Conservation (phyloP, 164 flowering plant genomes). For the Tinospora cordifolia region DNA sequence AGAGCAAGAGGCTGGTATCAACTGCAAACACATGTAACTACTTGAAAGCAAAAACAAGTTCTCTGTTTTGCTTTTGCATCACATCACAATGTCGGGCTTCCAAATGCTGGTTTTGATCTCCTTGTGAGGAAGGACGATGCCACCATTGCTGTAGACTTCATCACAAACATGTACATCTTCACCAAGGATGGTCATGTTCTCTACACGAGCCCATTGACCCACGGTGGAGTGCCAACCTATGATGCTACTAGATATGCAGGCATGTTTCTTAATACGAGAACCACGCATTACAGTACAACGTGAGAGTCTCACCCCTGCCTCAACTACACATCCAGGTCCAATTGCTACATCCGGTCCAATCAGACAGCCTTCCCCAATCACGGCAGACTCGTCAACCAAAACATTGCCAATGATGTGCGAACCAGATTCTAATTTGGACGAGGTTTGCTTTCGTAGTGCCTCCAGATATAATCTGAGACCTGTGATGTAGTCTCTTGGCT, state of each 20-base stretch:
- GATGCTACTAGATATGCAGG: conserved; percentile 88
- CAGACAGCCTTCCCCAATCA: conserved; percentile 88
- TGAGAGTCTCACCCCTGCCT: conserved; percentile 91
- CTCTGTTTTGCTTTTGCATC: no score
- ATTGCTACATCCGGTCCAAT: conserved; percentile 97
- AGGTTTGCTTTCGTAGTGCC: conserved; percentile 63
- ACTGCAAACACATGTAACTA: no score
- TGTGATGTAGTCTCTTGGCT: conserved; percentile 89
- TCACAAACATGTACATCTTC: conserved; percentile 96
- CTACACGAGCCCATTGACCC: conserved; percentile 96
- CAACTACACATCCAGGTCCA: conserved; percentile 92
- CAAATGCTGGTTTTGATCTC: conserved; percentile 89
- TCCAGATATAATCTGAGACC: conserved; percentile 85
- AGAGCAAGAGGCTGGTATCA: neutral
- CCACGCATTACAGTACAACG: conserved; percentile 93
- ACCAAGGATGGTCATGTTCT: conserved; percentile 96
- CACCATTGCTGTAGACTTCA: conserved; percentile 95
- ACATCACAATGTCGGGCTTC: conserved; percentile 99
- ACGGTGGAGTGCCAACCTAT: conserved; percentile 98
- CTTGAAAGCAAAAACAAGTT: no score
- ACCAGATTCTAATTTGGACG: conserved; percentile 61
- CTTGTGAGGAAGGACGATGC: conserved; percentile 93
- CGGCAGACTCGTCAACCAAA: conserved; percentile 73
- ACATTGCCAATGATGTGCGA: conserved; percentile 81
- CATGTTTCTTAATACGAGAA: conserved; percentile 82